Base-by-base conservation (phyloP, 331 rosid genomes). In the Telfairia occidentalis region DNA sequence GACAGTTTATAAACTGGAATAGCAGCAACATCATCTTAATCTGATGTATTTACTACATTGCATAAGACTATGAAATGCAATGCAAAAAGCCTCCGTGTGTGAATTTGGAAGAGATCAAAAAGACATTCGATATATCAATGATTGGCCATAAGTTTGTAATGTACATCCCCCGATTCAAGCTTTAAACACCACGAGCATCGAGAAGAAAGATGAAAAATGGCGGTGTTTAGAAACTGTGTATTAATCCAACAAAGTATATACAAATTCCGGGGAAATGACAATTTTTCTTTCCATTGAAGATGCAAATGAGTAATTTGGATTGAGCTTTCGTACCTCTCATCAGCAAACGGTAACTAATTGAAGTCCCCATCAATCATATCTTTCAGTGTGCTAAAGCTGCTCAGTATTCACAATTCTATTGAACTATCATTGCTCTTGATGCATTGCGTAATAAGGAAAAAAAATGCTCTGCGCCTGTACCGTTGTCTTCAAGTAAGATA, bases 401-500 rank as follows among this genome's bases (percentile, higher is more conserved):
- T 81, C 78, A 78, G 63, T 67, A 73, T 81, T 86, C 80, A 82
- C 84, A 81, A 81, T 72, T 74, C 78, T 77, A 45, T 80, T 80
- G 78, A 76, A 76, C 79, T 63, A 78, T 76, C 80, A 59, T 38
- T 54, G 15, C 49, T 40, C 77, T 77, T 71, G 55, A 63, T 74
- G 58, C 73, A 71, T 59, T 65, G 54, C 75, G 13, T n/a, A 65
- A 78, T 73, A 71, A 84, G 75, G 8, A 1, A 58, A 29, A n/a
- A 63, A 79, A 84, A 83, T 73, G 78, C 76, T 78, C 57, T 45
- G 69, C 21, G 53, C 12, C 74, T 69, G 74, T 69, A 42, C 54
- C 78, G 77, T 78, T 80, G 59, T 42, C 57, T 50, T 69, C 85
- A 95, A 85, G 84, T 78, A 58, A 80, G 71, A 80, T 73, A 85